Evolutionary conservation across 306 rosid species (phyloP).

Genomic region (Begonia peltatifolia): DNA sequence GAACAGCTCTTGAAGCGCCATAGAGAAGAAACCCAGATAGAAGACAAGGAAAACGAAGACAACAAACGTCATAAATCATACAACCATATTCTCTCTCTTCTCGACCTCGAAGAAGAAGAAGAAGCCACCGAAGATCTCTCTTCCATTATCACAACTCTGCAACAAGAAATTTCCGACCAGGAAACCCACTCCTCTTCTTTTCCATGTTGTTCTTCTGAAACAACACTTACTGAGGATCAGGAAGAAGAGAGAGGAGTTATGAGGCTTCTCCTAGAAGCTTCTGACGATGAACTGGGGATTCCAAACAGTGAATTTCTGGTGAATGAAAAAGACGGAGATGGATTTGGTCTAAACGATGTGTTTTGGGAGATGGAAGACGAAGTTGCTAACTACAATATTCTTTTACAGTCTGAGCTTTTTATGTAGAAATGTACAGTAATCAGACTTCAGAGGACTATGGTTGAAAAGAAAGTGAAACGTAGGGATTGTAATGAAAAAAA

Average conservation of each 20-base stretch:
- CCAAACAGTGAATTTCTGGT: conserved; percentile 27
- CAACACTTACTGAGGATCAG: conserved; percentile 10
- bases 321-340: conserved; percentile 9
- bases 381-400: conserved; percentile 53
- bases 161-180: conserved; percentile 43
- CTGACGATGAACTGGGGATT: conserved; percentile 88
- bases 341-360: conserved; percentile 26
- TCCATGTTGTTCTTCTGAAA: conserved; percentile 3
- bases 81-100: conserved; percentile 55
- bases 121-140: conserved; percentile 47
- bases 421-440: conserved; percentile 13
- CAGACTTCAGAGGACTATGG: neutral
- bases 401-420: conserved; percentile 66
- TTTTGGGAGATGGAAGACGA: conserved; percentile 85
- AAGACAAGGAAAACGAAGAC: conserved; percentile 15
- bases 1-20: conserved; percentile 36
- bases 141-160: conserved; percentile 48
- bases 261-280: conserved; percentile 73
- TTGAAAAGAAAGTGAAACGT: neutral
- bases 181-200: conserved; percentile 3
- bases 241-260: conserved; percentile 41
- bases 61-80: conserved; percentile 47
- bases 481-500: neutral
- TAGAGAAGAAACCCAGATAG: conserved; percentile 27
- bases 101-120: conserved; percentile 31